These are phyloP conservation scores for Suzukiozyma palmioleophila DNA, from an alignment of 1,139 yeast genomes.

Conservation along the genomic window DNA sequence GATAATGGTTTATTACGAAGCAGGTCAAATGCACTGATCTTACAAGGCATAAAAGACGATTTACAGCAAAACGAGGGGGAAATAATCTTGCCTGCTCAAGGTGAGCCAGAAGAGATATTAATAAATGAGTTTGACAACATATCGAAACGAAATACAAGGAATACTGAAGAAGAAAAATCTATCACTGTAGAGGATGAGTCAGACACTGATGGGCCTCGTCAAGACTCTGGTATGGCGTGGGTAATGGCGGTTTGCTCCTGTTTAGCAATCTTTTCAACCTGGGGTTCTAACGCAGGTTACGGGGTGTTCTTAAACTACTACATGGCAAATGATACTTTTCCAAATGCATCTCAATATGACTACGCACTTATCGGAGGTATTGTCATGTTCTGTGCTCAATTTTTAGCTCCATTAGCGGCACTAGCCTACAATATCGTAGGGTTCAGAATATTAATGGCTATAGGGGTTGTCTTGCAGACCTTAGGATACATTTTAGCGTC, in stretches of 20 bases:
- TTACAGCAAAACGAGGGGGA: neutral
- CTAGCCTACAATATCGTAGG: slow-evolving; percentile 33
- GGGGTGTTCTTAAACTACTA: slow-evolving; percentile 66
- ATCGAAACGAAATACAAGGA: slow-evolving; percentile 9
- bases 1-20: neutral
- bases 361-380: slow-evolving; percentile 71
- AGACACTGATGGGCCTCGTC: slow-evolving; percentile 35
- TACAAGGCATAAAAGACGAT: slow-evolving; percentile 3
- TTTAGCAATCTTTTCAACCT: slow-evolving; percentile 48
- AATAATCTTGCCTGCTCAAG: slow-evolving; percentile 3
- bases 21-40: slow-evolving; percentile 2
- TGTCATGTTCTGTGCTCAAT: slow-evolving; percentile 54
- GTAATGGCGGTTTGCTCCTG: slow-evolving; percentile 54
- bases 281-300: slow-evolving; percentile 73
- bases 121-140: slow-evolving; percentile 19
- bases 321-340: slow-evolving; percentile 39
- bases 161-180: slow-evolving; percentile 8
- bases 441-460: slow-evolving; percentile 27
- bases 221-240: slow-evolving; percentile 75
- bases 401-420: slow-evolving; percentile 50
- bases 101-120: slow-evolving; percentile 20
- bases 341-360: slow-evolving; percentile 55
- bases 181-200: slow-evolving; percentile 10
- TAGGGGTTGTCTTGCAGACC: slow-evolving; percentile 51
- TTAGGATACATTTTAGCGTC: slow-evolving; percentile 62